Conservation (phyloP, 495 filamentous ascomycete genomes). For the Tetracladium setigerum region DNA sequence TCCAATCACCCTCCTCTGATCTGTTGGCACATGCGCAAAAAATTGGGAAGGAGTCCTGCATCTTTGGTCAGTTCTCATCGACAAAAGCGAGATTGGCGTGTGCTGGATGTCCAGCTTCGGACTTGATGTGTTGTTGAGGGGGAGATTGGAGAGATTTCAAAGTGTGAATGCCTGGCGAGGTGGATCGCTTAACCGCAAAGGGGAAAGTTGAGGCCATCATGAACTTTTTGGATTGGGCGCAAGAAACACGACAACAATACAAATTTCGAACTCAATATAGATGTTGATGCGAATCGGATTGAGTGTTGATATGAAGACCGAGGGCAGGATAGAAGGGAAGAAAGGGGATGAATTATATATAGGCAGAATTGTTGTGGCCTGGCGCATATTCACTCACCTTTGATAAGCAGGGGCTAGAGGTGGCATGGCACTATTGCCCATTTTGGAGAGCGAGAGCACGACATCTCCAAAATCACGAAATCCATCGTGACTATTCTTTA, state of each 20-base stretch:
- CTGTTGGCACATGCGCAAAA: background rate
- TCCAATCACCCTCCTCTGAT: background rate
- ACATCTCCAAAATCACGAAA: background rate
- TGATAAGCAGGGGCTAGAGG: background rate
- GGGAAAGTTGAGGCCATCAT: constrained; percentile 13
- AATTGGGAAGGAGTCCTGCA: background rate
- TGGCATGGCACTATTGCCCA: background rate
- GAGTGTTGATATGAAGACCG: background rate
- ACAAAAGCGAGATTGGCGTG: background rate
- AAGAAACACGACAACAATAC: constrained; percentile 9
- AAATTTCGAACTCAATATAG: constrained; percentile 20
- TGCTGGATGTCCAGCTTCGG: background rate
- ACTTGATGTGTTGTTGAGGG: no score
- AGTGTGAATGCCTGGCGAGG: constrained; percentile 13
- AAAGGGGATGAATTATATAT: background rate
- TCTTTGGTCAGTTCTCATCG: background rate
- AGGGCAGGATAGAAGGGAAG: background rate
- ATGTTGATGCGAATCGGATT: background rate
- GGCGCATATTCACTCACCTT: background rate
- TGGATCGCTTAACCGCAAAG: constrained; percentile 11
- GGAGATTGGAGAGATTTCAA: background rate
- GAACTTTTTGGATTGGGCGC: constrained; percentile 6
- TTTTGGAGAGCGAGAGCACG: background rate
- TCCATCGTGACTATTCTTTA: background rate
- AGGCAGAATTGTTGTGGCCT: constrained; percentile 1